Evolutionary conservation across 2,329 filamentous ascomycete genomes (phyloP), one percentile per base, ranked within the genome.

Genomic region (Aspergillus jensenii): DNA sequence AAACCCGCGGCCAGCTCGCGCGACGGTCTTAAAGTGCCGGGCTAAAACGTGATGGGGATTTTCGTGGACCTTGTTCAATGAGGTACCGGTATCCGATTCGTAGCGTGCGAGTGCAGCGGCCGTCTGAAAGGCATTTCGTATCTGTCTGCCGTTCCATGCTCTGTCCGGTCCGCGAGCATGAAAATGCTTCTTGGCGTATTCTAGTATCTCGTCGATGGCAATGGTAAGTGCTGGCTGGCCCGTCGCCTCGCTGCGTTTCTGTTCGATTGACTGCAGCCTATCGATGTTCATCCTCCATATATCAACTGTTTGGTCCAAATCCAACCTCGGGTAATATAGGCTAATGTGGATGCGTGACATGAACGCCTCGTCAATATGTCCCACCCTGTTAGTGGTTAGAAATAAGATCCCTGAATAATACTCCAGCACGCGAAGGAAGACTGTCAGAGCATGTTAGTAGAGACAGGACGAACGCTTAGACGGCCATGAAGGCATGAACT

Each of bases 341-440:
- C 69, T 75, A 17, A 79, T 62, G 55, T 81, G 79, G 40, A 82
- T 78, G 15, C 79, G 75, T 1, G 79, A 81, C 41, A 19, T 39
- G n/a, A 51, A 81, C 0, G 81, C 81, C 55, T 79, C 79, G 51
- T 83, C 81, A 3, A 83, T 74, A 2, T 71, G 70, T 15, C 79
- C 78, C 6, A 81, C 76, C 3, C 79, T 74, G 68, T 83, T 84
- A 8, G 80, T 83, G 0, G 81, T 84, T 4, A 83, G 69, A 67
- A 58, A 54, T 12, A 58, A 46, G 80, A 81, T 72, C 19, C 80
- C 80, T 2, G 70, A 70, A 61, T 80, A 81, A 67, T 81, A 81
- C 64, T 81, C 79, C 0, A 82, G 69, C 0, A 79, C 71, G 4
- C 78, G 73, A 4, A 82, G 69, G 63, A 82, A 81, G 1, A 81